Conservation (phyloP, 352 stramenopile genomes). For the Blastocystis sp. region DNA sequence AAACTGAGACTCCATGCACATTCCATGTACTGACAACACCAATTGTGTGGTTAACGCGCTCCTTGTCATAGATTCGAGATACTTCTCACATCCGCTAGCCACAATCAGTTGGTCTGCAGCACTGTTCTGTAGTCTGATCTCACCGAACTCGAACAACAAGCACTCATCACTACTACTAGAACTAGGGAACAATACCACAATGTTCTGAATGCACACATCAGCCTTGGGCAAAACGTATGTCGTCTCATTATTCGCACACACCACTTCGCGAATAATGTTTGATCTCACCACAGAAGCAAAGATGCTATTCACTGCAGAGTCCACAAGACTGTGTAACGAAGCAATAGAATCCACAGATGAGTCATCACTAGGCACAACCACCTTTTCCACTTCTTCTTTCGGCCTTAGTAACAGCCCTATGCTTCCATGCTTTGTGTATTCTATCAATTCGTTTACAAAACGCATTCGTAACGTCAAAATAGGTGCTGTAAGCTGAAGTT, state of each 20-base stretch:
- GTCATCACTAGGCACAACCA: neutral
- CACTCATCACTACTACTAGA: neutral
- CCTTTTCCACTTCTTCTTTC: neutral
- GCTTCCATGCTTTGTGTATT: neutral
- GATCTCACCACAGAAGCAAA: neutral
- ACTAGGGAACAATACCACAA: slow-evolving; percentile 39
- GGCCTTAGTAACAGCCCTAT: neutral
- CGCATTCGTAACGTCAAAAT: slow-evolving; percentile 2
- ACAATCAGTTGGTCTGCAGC: neutral
- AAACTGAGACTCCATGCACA: neutral
- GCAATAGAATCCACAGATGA: neutral
- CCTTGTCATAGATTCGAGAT: neutral
- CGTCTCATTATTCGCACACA: neutral
- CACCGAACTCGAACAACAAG: slow-evolving; percentile 40
- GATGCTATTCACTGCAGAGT: neutral
- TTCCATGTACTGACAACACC: neutral
- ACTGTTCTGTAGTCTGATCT: neutral
- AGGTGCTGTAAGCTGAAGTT: neutral
- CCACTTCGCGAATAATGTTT: neutral
- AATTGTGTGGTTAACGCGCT: neutral
- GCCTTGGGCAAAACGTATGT: slow-evolving; percentile 7
- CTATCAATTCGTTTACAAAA: slow-evolving; percentile 21
- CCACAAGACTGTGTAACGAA: neutral
- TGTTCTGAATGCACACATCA: slow-evolving; percentile 29
- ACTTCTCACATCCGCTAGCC: neutral